Conservation (phyloP, 495 filamentous ascomycete genomes). For the Penicillium paxilli region DNA sequence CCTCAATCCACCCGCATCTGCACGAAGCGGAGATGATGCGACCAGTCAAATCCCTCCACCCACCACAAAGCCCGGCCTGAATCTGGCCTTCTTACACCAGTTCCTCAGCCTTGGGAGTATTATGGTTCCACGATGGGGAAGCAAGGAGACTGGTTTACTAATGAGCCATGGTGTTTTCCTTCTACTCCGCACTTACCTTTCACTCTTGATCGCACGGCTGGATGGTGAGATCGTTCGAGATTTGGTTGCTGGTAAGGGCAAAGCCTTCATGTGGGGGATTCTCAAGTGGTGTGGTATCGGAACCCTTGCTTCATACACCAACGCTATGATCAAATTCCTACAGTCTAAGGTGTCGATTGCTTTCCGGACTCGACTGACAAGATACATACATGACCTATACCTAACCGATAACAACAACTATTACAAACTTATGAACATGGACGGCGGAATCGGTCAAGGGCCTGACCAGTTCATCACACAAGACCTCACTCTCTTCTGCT, state of each 20-base stretch:
- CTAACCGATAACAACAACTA: constrained; percentile 92
- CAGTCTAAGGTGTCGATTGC: constrained; percentile 98
- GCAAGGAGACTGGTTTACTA: constrained; percentile 90
- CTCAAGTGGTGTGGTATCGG: constrained; percentile 77
- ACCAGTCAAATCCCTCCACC: constrained; percentile 72
- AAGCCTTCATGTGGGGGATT: constrained; percentile 83
- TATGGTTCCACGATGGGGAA: constrained; percentile 93
- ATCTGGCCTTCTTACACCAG: constrained; percentile 97
- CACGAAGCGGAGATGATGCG: constrained; percentile 67
- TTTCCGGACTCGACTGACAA: constrained; percentile 91
- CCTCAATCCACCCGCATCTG: constrained; percentile 81
- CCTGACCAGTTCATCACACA: constrained; percentile 98
- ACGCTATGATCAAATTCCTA: constrained; percentile 97
- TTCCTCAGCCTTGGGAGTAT: constrained; percentile 94
- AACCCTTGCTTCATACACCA: constrained; percentile 82
- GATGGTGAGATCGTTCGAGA: constrained; percentile 97
- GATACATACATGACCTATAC: constrained; percentile 98
- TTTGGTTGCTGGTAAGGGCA: constrained; percentile 90
- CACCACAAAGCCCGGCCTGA: constrained; percentile 87
- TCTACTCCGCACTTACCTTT: constrained; percentile 90
- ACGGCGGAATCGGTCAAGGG: constrained; percentile 87
- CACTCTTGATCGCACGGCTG: constrained; percentile 84
- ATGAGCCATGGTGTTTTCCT: constrained; percentile 69
- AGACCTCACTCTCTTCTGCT: constrained; percentile 93
- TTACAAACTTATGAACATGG: constrained; percentile 92